phyloP scores from a whole-genome alignment of 345 rosid genomes.

The Eucalyptus tenuipes region DNA sequence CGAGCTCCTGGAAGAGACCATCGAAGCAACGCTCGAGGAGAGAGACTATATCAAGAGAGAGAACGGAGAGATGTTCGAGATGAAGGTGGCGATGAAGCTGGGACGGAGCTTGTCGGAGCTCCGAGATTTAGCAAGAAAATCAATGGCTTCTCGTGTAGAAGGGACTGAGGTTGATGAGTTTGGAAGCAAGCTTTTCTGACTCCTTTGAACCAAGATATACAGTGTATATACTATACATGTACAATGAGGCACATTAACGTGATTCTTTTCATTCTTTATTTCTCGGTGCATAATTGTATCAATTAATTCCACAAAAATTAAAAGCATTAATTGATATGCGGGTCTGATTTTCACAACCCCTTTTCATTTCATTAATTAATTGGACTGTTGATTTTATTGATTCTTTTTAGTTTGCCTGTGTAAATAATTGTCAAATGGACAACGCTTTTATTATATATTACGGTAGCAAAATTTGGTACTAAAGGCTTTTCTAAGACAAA shows the following conservation, averaged over 20 bases:
- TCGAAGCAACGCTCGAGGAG: too few relatives aligned
- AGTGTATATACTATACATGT: background rate
- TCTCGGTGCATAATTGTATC: background rate
- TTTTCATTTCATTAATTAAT: background rate
- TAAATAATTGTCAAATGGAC: background rate
- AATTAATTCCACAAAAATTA: background rate
- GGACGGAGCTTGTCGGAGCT: too few relatives aligned
- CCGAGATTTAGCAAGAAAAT: too few relatives aligned
- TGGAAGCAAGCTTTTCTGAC: slow-evolving; percentile 27
- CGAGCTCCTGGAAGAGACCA: too few relatives aligned
- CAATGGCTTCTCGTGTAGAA: too few relatives aligned
- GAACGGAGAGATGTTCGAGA: too few relatives aligned
- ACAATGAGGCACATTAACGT: background rate
- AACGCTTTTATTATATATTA: background rate
- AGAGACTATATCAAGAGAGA: too few relatives aligned
- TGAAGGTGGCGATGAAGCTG: too few relatives aligned
- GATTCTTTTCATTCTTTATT: too few relatives aligned
- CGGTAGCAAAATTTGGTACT: background rate
- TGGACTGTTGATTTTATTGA: background rate
- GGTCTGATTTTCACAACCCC: background rate
- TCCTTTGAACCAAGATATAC: background rate
- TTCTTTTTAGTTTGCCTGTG: background rate
- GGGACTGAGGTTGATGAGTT: slow-evolving; percentile 4
- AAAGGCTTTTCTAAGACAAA: background rate
- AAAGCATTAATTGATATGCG: background rate